Base-by-base conservation (phyloP, 257 asterid genomes). In the Cordia subcordata region DNA sequence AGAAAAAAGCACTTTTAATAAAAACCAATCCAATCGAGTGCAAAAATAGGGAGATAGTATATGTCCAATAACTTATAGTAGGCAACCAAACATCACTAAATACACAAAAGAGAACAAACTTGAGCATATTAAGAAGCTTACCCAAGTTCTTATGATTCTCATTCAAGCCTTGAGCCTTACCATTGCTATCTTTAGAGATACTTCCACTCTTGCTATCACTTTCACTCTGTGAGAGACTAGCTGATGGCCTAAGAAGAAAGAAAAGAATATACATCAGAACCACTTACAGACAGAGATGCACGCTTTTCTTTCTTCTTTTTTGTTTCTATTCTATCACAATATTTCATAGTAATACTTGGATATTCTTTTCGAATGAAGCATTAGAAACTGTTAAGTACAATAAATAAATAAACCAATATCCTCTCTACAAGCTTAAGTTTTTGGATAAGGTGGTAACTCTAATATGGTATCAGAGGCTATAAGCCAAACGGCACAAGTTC, bases 211-310 rank as follows among this genome's bases (percentile, higher is more conserved):
- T 53, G 21, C 57, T 53, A 19, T 60, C 82, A 53, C 72, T 70
- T 78, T 79, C 96, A 49, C 86, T 76, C 58, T 78, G 91, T 11
- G 96, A 84, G 67, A 60, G 70, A 54, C 74, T 75, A 49, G 56
- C 75, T 4, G 72, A 68, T 49, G 75, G 54, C 86, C 99, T 92
- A 11, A 11, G 10, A 42, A 42, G 9, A 39, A 8, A 42, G 10
- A 8, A 10, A 1, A 20, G 33, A 3, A 47, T 0, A 47, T 5
- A 16, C 22, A 47, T 14, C 2, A 52, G 32, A 21, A 47, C 22
- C 16, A 13, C n/a, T 13, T 14, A 4, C 6, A 15, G 3, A 47
- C 16, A 16, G 5, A 8, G 11, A 15, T 4, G 16, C 18, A 20
- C 18, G 5, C 53, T 14, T 47, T 4, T 47, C n/a, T 8, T 27